Base-by-base conservation (phyloP, 2,329 filamentous ascomycete genomes). In the Grosmannia penicillata region DNA sequence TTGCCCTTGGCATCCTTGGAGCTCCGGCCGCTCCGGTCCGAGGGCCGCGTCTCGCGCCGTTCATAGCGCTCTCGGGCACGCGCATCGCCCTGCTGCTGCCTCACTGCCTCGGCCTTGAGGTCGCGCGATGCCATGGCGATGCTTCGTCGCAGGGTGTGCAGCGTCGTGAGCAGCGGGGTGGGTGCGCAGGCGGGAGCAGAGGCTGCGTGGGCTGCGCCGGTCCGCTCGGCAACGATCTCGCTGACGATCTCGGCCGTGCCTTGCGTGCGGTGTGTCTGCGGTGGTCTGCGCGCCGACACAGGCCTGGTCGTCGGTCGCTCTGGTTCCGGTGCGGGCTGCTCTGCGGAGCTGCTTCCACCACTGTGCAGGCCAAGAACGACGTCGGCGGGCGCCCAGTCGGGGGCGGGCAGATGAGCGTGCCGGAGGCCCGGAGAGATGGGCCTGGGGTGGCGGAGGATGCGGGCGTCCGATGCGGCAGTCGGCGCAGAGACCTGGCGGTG, bases 381-480 rank as follows among this genome's bases (percentile, higher is more conserved):
- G 33, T 25, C 33, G 17, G 24, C 24, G 17, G 24, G 9, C n/a
- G 26, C 6, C 9, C 11, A n/a, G 10, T 7, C 9, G 9, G 35
- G 18, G 9, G 44, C 42, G 25, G 51, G 50, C 31, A 53, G 50
- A 24, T 47, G 53, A 46, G 42, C 40, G 43, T 56, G 57, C 30
- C 51, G 52, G 30, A 53, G 47, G 31, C 39, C 44, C 34, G 50
- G 43, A 5, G 55, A 51, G 43, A 55, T 56, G 1, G 64, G 65
- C 39, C 66, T 66, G 34, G 64, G 61, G 6, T 59, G 55, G 32
- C 66, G 59, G 47, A 62, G 13, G 58, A 70, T 15, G 72, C n/a
- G 13, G 15, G 70, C n/a, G n/a, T n/a, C n/a, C n/a, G n/a, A n/a
- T n/a, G n/a, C n/a, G n/a, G n/a, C n/a, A n/a, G n/a, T n/a, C n/a